Conservation (phyloP, 495 filamentous ascomycete species). For the Astrocystis sublimbata region DNA sequence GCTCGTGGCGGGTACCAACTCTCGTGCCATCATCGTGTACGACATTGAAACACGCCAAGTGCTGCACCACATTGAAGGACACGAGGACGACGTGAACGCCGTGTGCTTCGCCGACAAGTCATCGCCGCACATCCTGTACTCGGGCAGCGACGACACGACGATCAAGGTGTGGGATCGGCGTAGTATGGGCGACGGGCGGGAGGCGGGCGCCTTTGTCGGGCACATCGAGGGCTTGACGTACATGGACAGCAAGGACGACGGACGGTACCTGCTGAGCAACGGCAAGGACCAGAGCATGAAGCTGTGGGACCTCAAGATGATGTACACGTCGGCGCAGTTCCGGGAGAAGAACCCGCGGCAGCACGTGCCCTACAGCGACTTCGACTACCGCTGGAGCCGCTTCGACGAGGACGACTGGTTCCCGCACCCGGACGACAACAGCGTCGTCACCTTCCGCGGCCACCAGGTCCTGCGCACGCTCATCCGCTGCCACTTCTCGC, state of each 20-base stretch:
- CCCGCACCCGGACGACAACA: conserved; percentile 83
- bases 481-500: conserved; percentile 95
- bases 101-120: conserved; percentile 90
- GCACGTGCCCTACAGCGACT: conserved; percentile 61
- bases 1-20: conserved; percentile 83
- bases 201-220: conserved; percentile 89
- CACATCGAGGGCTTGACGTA: conserved; percentile 95
- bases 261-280: conserved; percentile 90
- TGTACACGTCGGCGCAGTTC: conserved; percentile 69
- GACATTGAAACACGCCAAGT: conserved; percentile 79
- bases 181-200: conserved; percentile 81
- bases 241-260: conserved; percentile 95
- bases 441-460: conserved; percentile 88
- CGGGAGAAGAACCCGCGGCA: conserved; percentile 45
- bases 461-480: conserved; percentile 85
- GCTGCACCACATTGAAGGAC: conserved; percentile 74
- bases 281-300: conserved; percentile 97
- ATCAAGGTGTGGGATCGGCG: conserved; percentile 97
- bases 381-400: conserved; percentile 81
- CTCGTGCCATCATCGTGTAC: conserved; percentile 83
- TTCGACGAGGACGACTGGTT: conserved; percentile 70
- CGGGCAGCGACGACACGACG: conserved; percentile 91
- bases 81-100: conserved; percentile 90
- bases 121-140: conserved; percentile 94
- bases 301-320: conserved; percentile 88